A percentile compares a stretch with the other conserved stretches of the same genome.
Conservation (phyloP, 345 rosid genomes). For the Lagerstroemia speciosa region DNA sequence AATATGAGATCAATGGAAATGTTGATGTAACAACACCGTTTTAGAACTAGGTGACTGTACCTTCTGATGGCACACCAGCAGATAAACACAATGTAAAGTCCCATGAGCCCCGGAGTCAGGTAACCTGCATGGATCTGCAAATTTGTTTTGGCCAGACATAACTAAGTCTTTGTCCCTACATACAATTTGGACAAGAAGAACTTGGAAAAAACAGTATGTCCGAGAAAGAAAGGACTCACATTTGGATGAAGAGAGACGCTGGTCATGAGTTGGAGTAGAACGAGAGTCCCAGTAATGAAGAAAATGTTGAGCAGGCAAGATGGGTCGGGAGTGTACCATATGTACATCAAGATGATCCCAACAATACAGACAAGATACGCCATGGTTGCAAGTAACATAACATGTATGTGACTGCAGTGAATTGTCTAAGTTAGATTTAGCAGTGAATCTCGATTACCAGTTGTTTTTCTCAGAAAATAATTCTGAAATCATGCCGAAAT, state of each 20-base stretch:
- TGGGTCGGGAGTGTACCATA: constrained; percentile 83
- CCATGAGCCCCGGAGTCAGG: constrained; percentile 94
- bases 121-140: constrained; percentile 62
- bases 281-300: constrained; percentile 87
- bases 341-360: constrained; percentile 85
- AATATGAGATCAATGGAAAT: too few species aligned
- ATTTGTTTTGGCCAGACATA: constrained; percentile 6
- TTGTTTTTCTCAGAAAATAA: too few species aligned
- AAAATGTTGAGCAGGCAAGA: constrained; percentile 89
- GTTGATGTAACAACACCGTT: background rate
- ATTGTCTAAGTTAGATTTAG: background rate
- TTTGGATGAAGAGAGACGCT: constrained; percentile 82
- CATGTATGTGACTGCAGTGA: constrained; percentile 62
- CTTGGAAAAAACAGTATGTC: background rate
- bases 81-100: constrained; percentile 77
- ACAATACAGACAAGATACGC: constrained; percentile 66
- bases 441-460: background rate
- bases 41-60: constrained; percentile 18
- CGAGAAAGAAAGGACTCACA: constrained; percentile 25
- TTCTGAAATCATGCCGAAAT: background rate
- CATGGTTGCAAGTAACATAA: constrained; percentile 55
- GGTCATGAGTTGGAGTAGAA: constrained; percentile 90
- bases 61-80: constrained; percentile 98
- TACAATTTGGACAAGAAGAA: background rate
- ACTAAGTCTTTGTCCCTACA: background rate